Evolutionary conservation across 2,329 filamentous ascomycete species (phyloP).

Genomic region (Cordyceps tenuipes): DNA sequence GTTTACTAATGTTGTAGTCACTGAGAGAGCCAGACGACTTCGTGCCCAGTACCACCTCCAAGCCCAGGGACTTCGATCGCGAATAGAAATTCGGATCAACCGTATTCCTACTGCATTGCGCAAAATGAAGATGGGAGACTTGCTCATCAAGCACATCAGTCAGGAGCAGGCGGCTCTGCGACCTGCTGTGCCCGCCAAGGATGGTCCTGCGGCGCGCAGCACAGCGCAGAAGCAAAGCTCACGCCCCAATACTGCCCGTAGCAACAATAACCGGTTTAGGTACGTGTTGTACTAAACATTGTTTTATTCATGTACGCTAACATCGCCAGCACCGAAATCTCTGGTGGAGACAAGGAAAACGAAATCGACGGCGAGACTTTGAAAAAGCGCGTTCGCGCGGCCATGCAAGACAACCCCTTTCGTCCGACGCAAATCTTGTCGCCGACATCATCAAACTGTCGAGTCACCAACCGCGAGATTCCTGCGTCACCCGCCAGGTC

Average conservation of each 20-base stretch:
- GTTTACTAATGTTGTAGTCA: constrained; percentile 48
- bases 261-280: constrained; percentile 43
- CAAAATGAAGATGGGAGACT: constrained; percentile 72
- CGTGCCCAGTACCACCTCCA: constrained; percentile 84
- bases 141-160: constrained; percentile 48
- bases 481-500: constrained; percentile 48
- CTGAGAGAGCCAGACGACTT: constrained; percentile 77
- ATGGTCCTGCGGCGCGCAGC: constrained; percentile 25
- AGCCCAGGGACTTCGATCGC: constrained; percentile 72
- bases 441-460: constrained; percentile 73
- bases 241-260: constrained; percentile 19
- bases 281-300: constrained; percentile 24
- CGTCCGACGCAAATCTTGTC: constrained; percentile 60
- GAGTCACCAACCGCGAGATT: constrained; percentile 44
- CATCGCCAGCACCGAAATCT: constrained; percentile 50
- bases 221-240: constrained; percentile 14
- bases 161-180: constrained; percentile 30
- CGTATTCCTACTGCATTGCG: constrained; percentile 76
- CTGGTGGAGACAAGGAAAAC: constrained; percentile 67
- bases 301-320: constrained; percentile 21
- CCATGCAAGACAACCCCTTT: constrained; percentile 30
- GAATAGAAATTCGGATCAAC: constrained; percentile 89
- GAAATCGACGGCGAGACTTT: constrained; percentile 53
- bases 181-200: constrained; percentile 44
- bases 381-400: constrained; percentile 56